A percentile compares a stretch with the other conserved stretches of the same genome.
These are phyloP conservation scores for Aurantiochytrium sp. DNA, from an alignment of 108 stramenopile species.

Conservation along the genomic window DNA sequence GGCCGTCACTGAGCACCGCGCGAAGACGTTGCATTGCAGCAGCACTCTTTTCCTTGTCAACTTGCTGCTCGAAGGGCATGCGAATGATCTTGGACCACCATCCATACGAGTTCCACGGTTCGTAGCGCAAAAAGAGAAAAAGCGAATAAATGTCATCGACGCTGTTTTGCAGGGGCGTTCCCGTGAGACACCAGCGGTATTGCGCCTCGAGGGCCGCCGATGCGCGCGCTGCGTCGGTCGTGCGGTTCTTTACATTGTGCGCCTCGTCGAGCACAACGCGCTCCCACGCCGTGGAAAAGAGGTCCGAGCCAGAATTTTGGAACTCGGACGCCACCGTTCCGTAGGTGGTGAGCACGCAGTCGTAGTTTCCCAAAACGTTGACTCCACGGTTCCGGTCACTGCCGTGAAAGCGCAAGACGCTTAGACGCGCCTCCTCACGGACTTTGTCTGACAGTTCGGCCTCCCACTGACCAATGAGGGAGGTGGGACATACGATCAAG, in stretches of 20 bases:
- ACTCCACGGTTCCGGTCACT: background rate
- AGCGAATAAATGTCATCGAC: conserved; percentile 38
- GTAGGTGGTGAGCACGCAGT: background rate
- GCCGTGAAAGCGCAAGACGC: background rate
- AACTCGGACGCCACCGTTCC: background rate
- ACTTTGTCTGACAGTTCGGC: background rate
- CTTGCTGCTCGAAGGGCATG: conserved; percentile 19
- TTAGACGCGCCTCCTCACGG: background rate
- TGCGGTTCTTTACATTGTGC: background rate
- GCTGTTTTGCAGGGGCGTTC: conserved; percentile 45
- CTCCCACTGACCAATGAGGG: conserved; percentile 18
- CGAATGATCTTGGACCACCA: conserved; percentile 30
- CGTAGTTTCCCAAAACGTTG: background rate
- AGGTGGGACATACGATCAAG: background rate
- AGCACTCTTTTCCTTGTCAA: background rate
- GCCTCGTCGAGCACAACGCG: conserved; percentile 46
- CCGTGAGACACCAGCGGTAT: conserved; percentile 41
- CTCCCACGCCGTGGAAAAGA: conserved; percentile 28
- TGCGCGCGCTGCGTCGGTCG: background rate
- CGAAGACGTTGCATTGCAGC: background rate
- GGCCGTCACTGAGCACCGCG: background rate
- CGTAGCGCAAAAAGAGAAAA: conserved; percentile 34
- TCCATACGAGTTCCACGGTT: conserved; percentile 35
- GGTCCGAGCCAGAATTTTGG: background rate
- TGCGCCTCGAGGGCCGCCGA: background rate